A percentile compares a stretch with the other conserved stretches of the same genome.
Conservation (phyloP, 2,329 filamentous ascomycete genomes). For the Septoria petroselini region DNA sequence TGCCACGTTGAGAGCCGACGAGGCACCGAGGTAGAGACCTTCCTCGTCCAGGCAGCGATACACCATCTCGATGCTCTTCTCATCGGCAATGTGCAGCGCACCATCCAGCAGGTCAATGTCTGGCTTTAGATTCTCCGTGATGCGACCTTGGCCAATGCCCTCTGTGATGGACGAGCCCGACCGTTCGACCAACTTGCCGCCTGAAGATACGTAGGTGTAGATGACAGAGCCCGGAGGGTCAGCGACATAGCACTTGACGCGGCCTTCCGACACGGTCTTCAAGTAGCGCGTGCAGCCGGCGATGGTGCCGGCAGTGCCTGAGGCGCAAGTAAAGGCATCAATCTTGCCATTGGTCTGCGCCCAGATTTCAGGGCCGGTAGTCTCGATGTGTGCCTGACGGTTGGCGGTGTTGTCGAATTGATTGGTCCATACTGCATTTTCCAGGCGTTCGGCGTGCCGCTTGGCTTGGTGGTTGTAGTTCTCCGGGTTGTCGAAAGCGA, state of each 20-base stretch:
- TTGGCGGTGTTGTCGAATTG: constrained; percentile 98
- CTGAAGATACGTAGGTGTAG: constrained; percentile 84
- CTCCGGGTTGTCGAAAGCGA: constrained; percentile 88
- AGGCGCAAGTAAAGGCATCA: constrained; percentile 93
- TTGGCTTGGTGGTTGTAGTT: constrained; percentile 98
- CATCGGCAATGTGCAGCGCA: constrained; percentile 78
- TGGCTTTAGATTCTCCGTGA: constrained; percentile 89
- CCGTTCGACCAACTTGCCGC: constrained; percentile 79
- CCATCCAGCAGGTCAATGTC: constrained; percentile 84
- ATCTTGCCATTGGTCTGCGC: constrained; percentile 79
- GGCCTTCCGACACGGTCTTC: constrained; percentile 74
- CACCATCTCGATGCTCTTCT: constrained; percentile 96
- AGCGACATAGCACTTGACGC: constrained; percentile 83
- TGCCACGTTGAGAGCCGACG: constrained; percentile 89
- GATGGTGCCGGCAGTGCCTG: constrained; percentile 86
- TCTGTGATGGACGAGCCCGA: constrained; percentile 89
- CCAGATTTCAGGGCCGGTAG: constrained; percentile 97
- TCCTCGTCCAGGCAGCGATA: constrained; percentile 95
- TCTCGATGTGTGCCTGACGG: constrained; percentile 89
- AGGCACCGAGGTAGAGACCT: constrained; percentile 90
- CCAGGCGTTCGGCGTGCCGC: constrained; percentile 78
- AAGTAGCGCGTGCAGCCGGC: constrained; percentile 85
- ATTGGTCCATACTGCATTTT: constrained; percentile 96
- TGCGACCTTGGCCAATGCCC: constrained; percentile 91
- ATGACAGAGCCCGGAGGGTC: constrained; percentile 92